Conservation (phyloP, 371 early-diverging fungal genomes). For the Lichtheimia ramosa region DNA sequence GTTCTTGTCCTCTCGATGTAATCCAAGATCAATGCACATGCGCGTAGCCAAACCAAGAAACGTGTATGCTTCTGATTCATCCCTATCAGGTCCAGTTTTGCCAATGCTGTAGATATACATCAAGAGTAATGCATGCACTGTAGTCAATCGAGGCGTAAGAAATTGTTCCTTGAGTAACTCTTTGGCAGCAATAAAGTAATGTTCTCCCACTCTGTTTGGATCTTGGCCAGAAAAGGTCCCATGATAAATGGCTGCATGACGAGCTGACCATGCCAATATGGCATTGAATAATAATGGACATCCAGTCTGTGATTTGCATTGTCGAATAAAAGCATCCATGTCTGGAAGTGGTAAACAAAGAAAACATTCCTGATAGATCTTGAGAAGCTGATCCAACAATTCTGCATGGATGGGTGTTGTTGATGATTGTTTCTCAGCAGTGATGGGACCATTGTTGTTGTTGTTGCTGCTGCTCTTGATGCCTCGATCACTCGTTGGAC, state of each 20-base stretch:
- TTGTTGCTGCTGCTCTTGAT: not conserved
- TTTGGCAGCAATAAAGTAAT: conserved; percentile 38
- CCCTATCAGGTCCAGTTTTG: conserved; percentile 24
- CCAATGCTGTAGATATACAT: conserved; percentile 55
- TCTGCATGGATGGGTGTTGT: conserved; percentile 1
- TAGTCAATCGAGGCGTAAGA: conserved; percentile 33
- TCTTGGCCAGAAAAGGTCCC: conserved; percentile 40
- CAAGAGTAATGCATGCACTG: conserved; percentile 42
- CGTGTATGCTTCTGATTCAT: conserved; percentile 49
- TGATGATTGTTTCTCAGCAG: not conserved
- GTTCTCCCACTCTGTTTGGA: conserved; percentile 45
- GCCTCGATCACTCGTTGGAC: not conserved
- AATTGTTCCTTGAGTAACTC: conserved; percentile 31
- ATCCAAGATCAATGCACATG: conserved; percentile 43
- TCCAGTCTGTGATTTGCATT: conserved; percentile 8
- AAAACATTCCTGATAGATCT: conserved; percentile 28
- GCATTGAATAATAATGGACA: conserved; percentile 38
- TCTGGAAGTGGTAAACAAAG: conserved; percentile 28
- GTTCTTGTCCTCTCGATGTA: conserved; percentile 26
- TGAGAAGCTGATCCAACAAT: conserved; percentile 17
- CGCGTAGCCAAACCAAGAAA: conserved; percentile 48
- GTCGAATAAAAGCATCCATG: conserved; percentile 15
- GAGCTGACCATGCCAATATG: conserved; percentile 46
- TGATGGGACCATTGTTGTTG: not conserved
- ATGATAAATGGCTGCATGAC: conserved; percentile 51